Conservation (phyloP, 306 rosid species). For the Vigna hirtella region DNA sequence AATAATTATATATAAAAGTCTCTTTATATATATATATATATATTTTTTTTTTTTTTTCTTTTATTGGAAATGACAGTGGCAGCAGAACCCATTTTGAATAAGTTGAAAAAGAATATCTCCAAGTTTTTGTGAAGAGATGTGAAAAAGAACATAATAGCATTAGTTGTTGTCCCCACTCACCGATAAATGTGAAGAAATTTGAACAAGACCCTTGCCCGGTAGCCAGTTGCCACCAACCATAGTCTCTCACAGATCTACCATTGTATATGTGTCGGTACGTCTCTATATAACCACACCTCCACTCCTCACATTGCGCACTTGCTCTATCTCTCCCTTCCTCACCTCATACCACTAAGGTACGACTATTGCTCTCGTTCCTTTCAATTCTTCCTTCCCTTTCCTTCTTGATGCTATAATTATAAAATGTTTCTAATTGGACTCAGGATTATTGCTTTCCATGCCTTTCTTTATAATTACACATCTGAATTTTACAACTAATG, state of each 20-base stretch:
- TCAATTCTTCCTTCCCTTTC: background rate
- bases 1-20: no score
- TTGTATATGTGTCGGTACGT: no score
- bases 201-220: background rate
- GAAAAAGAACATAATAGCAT: background rate
- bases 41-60: no score
- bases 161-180: background rate
- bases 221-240: slow-evolving; percentile 40
- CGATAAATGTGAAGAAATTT: background rate
- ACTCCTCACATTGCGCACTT: slow-evolving; percentile 18
- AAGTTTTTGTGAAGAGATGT: background rate
- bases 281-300: slow-evolving; percentile 29
- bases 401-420: background rate
- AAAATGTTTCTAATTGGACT: background rate
- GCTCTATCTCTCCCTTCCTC: background rate
- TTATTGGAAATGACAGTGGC: no score
- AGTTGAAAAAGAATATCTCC: background rate
- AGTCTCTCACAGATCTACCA: slow-evolving; percentile 26
- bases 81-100: no score
- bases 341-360: slow-evolving; percentile 8
- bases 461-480: background rate
- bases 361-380: slow-evolving; percentile 28
- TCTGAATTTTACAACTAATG: no score
- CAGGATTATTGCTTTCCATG: background rate
- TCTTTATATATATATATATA: no score